Evolutionary conservation across 257 asterid genomes (phyloP).

Genomic region (Gentiana straminea): DNA sequence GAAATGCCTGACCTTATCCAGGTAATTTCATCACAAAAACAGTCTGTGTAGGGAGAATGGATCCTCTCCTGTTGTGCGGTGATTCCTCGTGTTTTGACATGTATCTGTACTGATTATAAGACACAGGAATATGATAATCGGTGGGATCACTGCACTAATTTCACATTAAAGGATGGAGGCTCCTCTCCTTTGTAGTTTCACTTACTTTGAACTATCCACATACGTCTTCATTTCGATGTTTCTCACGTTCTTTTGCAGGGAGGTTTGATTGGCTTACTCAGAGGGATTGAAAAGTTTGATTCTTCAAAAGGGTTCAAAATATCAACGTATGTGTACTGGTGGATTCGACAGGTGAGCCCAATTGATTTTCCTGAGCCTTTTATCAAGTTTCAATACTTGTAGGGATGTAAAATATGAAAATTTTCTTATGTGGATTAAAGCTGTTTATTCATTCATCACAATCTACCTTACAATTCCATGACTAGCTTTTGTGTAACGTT

Average conservation of each 20-base stretch:
- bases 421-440: too few species aligned
- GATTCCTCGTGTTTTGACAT: too few species aligned
- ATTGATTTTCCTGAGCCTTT: not conserved
- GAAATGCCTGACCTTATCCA: conserved; percentile 92
- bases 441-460: too few species aligned
- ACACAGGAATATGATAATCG: too few species aligned
- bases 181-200: not conserved
- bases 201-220: not conserved
- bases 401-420: too few species aligned
- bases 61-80: too few species aligned
- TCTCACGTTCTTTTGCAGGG: conserved; percentile 41
- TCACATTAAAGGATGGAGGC: too few species aligned
- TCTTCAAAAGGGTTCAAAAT: conserved; percentile 91
- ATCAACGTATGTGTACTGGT: conserved; percentile 97
- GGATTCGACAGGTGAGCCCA: conserved; percentile 79
- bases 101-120: too few species aligned
- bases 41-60: not conserved
- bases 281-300: conserved; percentile 94
- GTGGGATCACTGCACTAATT: too few species aligned
- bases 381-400: too few species aligned
- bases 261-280: conserved; percentile 81
- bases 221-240: not conserved
- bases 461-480: too few species aligned
- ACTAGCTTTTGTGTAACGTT: not conserved
- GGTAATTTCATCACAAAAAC: conserved; percentile 29